These are phyloP conservation scores for Cyanidioschyzon merolae DNA, from an alignment of 23 red algal genomes.

Conservation along the genomic window DNA sequence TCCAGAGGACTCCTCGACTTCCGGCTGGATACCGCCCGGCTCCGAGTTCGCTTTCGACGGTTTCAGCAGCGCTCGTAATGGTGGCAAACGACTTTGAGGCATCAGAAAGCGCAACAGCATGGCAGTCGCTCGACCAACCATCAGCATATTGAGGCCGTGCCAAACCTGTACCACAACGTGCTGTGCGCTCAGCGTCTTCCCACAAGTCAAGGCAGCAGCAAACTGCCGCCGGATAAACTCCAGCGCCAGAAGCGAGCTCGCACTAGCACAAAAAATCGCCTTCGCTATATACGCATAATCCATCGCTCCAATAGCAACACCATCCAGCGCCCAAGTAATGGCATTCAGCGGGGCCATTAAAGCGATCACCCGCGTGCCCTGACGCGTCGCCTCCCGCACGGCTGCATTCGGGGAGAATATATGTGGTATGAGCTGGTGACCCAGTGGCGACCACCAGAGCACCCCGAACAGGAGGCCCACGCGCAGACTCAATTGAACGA, in stretches of 20 bases:
- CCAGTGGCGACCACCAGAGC: constrained; percentile 36
- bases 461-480: constrained; percentile 44
- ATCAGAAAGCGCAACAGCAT: constrained; percentile 26
- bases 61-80: background rate
- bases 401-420: constrained; percentile 66
- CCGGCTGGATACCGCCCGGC: too few relatives aligned
- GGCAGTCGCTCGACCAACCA: constrained; percentile 36
- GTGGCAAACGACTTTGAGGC: constrained; percentile 19
- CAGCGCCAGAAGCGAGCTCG: constrained; percentile 29
- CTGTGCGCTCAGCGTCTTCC: background rate
- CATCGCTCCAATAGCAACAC: constrained; percentile 61
- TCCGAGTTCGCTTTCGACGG: too few relatives aligned
- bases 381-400: constrained; percentile 35
- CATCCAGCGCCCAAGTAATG: constrained; percentile 81
- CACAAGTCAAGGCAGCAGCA: background rate
- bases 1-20: too few relatives aligned
- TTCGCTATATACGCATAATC: constrained; percentile 52
- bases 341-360: constrained; percentile 72
- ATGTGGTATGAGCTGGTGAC: constrained; percentile 26
- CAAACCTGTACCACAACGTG: constrained; percentile 52
- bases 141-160: constrained; percentile 71
- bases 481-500: constrained; percentile 57
- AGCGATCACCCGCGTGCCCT: constrained; percentile 61
- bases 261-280: constrained; percentile 56
- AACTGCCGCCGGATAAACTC: constrained; percentile 30